These are phyloP conservation scores for Tuber aestivum DNA, from an alignment of 495 filamentous ascomycete species.

Conservation along the genomic window DNA sequence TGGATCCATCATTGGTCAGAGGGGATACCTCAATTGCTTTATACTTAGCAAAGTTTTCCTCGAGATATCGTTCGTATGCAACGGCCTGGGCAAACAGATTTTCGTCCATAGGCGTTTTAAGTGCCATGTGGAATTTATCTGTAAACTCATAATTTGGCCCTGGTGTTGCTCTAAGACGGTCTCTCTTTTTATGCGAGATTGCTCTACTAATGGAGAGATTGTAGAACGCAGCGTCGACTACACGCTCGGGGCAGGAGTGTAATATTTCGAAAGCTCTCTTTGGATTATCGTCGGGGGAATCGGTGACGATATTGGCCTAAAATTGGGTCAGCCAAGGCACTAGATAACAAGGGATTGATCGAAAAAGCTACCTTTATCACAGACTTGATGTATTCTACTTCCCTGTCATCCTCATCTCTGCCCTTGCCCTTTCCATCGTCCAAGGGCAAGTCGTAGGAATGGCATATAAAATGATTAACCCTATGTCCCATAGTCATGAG, in stretches of 20 bases:
- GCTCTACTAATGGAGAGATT: conserved; percentile 34
- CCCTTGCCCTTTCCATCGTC: conserved; percentile 34
- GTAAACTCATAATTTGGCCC: conserved; percentile 43
- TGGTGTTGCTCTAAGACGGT: conserved; percentile 39
- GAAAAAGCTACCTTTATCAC: conserved; percentile 34
- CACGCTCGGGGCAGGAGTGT: conserved; percentile 37
- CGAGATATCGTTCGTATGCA: conserved; percentile 33
- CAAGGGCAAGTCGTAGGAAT: conserved; percentile 40
- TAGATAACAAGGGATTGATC: background rate
- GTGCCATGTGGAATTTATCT: conserved; percentile 40
- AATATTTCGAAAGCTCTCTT: conserved; percentile 39
- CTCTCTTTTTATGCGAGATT: conserved; percentile 40
- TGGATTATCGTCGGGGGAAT: conserved; percentile 36
- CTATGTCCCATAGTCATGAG: conserved; percentile 39
- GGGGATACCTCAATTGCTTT: conserved; percentile 36
- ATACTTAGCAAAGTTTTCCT: conserved; percentile 30
- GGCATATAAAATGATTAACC: conserved; percentile 46
- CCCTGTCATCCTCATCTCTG: conserved; percentile 41
- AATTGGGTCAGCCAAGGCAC: conserved; percentile 11
- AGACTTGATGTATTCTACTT: conserved; percentile 42
- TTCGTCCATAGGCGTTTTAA: conserved; percentile 39
- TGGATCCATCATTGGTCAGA: conserved; percentile 42
- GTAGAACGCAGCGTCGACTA: conserved; percentile 42
- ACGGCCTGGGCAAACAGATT: conserved; percentile 40
- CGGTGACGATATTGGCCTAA: conserved; percentile 41